Evolutionary conservation across 2,329 filamentous ascomycete genomes (phyloP).

Genomic region (Endothia cerciana): DNA sequence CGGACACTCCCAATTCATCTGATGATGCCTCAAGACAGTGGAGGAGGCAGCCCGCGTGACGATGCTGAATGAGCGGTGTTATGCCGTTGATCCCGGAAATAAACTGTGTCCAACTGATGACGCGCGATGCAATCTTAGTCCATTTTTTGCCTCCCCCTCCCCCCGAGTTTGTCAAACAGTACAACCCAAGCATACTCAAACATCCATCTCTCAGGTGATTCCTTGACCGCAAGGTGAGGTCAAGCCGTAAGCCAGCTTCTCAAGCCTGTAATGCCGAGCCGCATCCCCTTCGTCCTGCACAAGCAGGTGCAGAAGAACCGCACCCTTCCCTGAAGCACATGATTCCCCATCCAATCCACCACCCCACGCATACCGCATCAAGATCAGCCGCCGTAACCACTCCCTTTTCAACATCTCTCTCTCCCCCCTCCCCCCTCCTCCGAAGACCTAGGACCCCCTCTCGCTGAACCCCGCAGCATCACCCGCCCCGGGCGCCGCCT

Average conservation of each 20-base stretch:
- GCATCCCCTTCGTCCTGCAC: neutral
- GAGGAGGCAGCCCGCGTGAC: neutral
- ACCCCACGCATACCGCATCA: neutral
- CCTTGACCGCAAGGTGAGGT: neutral
- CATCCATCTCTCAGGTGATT: neutral
- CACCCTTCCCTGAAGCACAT: neutral
- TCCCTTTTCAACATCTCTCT: too few species aligned
- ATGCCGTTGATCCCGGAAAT: neutral
- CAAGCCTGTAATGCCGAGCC: neutral
- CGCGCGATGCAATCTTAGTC: conserved; percentile 9
- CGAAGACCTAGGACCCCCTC: neutral
- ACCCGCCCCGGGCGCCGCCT: conserved; percentile 24
- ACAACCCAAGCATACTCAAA: neutral
- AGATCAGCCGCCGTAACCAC: neutral
- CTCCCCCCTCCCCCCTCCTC: neutral
- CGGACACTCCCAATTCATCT: conserved; percentile 23
- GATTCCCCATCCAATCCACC: neutral
- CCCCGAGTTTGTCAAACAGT: neutral
- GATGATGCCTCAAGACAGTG: neutral
- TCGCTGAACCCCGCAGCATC: conserved; percentile 2
- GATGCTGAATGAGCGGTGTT: neutral
- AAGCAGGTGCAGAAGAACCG: neutral
- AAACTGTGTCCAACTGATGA: neutral
- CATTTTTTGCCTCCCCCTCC: neutral
- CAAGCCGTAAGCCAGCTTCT: neutral